Conservation (phyloP, 2,329 filamentous ascomycete genomes). For the Nakataea oryzae region DNA sequence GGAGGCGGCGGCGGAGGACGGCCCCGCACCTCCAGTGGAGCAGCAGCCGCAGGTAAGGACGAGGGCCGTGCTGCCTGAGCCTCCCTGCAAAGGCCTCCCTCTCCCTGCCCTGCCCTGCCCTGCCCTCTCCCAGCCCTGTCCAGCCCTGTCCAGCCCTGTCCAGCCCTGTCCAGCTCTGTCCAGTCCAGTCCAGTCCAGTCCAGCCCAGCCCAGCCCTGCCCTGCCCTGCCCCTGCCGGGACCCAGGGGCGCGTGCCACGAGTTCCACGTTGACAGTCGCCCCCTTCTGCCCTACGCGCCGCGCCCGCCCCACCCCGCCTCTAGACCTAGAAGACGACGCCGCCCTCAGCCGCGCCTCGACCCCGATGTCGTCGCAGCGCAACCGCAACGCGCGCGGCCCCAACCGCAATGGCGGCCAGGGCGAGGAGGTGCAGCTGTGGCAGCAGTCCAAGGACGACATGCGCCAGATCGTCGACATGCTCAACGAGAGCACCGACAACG, state of each 20-base stretch:
- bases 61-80: background rate
- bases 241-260: no score
- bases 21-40: background rate
- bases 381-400: slow-evolving; percentile 18
- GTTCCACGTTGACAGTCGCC: background rate
- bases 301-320: no score
- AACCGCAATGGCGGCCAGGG: slow-evolving; percentile 29
- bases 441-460: slow-evolving; percentile 26
- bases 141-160: no score
- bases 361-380: slow-evolving; percentile 13
- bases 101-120: no score
- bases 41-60: background rate
- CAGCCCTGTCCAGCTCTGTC: no score
- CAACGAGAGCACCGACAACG: slow-evolving; percentile 27
- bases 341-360: background rate
- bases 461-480: slow-evolving; percentile 21
- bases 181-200: no score
- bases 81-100: no score
- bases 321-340: background rate
- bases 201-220: no score
- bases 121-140: no score
- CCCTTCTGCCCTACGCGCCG: no score
- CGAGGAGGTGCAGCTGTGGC: slow-evolving; percentile 30
- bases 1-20: background rate
- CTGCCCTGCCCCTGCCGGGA: background rate